Conservation (phyloP, 2,329 filamentous ascomycete species). For the Diplodia sapinea region DNA sequence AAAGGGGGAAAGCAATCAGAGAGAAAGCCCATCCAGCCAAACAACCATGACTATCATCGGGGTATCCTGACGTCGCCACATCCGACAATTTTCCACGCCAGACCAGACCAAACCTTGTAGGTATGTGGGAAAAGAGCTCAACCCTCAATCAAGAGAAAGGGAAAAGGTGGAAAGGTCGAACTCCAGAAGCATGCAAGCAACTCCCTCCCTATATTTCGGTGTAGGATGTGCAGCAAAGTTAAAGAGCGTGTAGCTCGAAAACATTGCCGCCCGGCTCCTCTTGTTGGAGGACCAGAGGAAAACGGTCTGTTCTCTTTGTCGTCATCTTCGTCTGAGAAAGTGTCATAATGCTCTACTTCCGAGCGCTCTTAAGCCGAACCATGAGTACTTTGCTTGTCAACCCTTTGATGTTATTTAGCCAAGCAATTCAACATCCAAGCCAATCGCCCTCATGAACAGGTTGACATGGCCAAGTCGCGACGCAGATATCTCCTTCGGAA, state of each 20-base stretch:
- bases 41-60: constrained; percentile 24
- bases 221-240: neutral
- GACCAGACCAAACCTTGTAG: neutral
- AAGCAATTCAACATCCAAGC: constrained; percentile 88
- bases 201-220: neutral
- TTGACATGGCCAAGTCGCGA: constrained; percentile 91
- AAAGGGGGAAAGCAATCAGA: neutral
- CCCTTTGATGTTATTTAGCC: constrained; percentile 48
- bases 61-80: constrained; percentile 21
- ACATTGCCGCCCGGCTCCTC: neutral
- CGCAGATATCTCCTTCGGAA: constrained; percentile 83
- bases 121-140: neutral
- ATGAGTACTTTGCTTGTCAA: neutral
- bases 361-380: neutral
- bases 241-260: constrained; percentile 1
- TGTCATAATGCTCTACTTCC: neutral
- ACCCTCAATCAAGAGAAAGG: neutral
- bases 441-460: constrained; percentile 97
- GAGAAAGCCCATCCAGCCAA: constrained; percentile 25
- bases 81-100: constrained; percentile 11
- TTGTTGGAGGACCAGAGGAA: constrained; percentile 1
- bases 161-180: neutral
- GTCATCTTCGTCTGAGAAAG: constrained; percentile 1
- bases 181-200: neutral
- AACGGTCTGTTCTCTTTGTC: neutral